Base-by-base conservation (phyloP, 164 flowering plant genomes). In the Magnolia kwangsiensis region DNA sequence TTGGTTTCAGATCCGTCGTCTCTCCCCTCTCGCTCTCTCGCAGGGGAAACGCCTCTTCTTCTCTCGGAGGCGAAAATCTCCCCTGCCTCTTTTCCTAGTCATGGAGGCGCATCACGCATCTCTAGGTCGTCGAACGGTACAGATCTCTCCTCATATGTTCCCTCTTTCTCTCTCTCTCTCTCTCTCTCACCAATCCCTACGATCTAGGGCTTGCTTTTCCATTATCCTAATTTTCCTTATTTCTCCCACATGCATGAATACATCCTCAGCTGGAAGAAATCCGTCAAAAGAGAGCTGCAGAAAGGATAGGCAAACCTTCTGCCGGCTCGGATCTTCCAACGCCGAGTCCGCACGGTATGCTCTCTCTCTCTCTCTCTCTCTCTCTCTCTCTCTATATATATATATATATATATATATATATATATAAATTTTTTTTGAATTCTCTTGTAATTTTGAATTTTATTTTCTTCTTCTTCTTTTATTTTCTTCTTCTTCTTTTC, bases 271-370 rank as follows among this genome's bases (percentile, higher is more conserved):
- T 95, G 95, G 97, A 93, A 77, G 99, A 93, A 74, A 93, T 95
- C 77, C 91, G 98, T 21, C 96, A 91, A 71, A 95, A 93, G 79
- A 85, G 97, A 86, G 96, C 95, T 0, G 96, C 97, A 0, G 97
- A 92, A 67, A 88, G 90, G 78, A 68, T 93, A 20, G 85, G 81
- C 85, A 93, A 89, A 80, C 80, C 85, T 16, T 78, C 94, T 1
- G 91, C 97, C 0, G 92, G 90, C 37, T 82, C 94, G 1, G 98
- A 95, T 90, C 90, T 91, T 16, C 76, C 76, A 66, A 73, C 81
- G 50, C 74, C 89, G 4, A 79, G 4, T 75, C 80, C 89, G 2
- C 66, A 73, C 9, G 94, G 95, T 91, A 23, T 37, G 59, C 10
- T 64, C 65, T 50, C 64, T 50, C 3, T 69, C 29, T 61, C 20